Percentiles rank a stretch among this genome's conserved stretches.
Conservation (phyloP, 441 rosid species). For the Euphorbia schlechtendalii region DNA sequence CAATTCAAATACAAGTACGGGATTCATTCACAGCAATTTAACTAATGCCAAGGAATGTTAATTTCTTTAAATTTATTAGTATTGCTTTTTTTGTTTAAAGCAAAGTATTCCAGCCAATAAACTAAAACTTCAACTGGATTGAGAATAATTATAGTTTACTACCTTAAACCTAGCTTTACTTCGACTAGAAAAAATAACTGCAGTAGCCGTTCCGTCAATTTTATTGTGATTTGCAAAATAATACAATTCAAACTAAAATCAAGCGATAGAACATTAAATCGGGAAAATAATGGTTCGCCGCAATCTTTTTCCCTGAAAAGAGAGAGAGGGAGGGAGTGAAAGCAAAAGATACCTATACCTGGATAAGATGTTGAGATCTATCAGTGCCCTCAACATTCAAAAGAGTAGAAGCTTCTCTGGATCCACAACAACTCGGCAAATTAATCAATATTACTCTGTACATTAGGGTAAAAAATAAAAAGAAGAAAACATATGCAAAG, state of each 20-base stretch:
- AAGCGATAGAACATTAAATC: background rate
- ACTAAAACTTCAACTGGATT: too few relatives aligned
- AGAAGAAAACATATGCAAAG: background rate
- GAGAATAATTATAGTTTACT: too few relatives aligned
- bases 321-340: too few relatives aligned
- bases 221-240: background rate
- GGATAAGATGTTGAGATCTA: conserved; percentile 38
- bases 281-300: background rate
- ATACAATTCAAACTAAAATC: background rate
- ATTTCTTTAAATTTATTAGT: too few relatives aligned
- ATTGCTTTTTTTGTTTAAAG: too few relatives aligned
- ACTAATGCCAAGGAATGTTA: background rate
- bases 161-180: too few relatives aligned
- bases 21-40: background rate
- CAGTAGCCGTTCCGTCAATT: too few relatives aligned
- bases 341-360: conserved; percentile 27
- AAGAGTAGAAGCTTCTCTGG: conserved; percentile 51
- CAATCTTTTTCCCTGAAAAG: too few relatives aligned
- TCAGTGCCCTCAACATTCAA: conserved; percentile 39
- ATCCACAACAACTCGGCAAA: background rate
- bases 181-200: too few relatives aligned
- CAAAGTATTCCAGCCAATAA: too few relatives aligned
- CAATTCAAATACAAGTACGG: background rate
- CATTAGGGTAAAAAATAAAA: too few relatives aligned
- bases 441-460: background rate